Evolutionary conservation across 2,329 filamentous ascomycete species (phyloP).

Genomic region (Trichoderma semiorbis): DNA sequence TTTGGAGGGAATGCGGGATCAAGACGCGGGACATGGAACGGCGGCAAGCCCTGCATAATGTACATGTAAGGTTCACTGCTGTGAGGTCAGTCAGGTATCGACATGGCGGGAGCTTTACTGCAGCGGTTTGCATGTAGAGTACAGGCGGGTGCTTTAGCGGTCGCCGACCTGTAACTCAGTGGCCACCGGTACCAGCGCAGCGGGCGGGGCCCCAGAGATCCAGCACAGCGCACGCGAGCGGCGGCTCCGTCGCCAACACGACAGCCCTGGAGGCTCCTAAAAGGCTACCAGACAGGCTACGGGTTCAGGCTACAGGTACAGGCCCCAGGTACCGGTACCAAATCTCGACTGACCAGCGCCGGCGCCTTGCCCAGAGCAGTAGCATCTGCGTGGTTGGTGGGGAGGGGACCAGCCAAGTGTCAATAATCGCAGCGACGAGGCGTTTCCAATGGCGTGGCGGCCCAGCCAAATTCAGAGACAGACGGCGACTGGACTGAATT

Average conservation of each 20-base stretch:
- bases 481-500: not conserved
- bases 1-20: not conserved
- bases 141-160: not conserved
- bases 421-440: not conserved
- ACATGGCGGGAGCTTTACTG: not conserved
- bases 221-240: slow-evolving; percentile 16
- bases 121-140: not conserved
- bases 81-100: not conserved
- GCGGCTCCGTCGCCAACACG: not conserved
- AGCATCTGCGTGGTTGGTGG: slow-evolving; percentile 19
- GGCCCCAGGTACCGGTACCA: slow-evolving; percentile 4
- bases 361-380: slow-evolving; percentile 19
- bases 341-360: not conserved
- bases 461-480: not conserved
- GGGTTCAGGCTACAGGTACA: not conserved
- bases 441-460: slow-evolving; percentile 6
- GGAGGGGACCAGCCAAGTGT: not conserved
- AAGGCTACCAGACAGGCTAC: too few species aligned
- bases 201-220: slow-evolving; percentile 14
- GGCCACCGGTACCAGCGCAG: not conserved
- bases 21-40: not conserved
- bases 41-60: not conserved
- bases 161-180: not conserved
- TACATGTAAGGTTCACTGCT: not conserved
- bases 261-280: too few species aligned